A percentile compares a stretch with the other conserved stretches of the same genome.
Evolutionary conservation across 352 stramenopile species (phyloP).

Genomic region (Salisapilia sapeloensis): DNA sequence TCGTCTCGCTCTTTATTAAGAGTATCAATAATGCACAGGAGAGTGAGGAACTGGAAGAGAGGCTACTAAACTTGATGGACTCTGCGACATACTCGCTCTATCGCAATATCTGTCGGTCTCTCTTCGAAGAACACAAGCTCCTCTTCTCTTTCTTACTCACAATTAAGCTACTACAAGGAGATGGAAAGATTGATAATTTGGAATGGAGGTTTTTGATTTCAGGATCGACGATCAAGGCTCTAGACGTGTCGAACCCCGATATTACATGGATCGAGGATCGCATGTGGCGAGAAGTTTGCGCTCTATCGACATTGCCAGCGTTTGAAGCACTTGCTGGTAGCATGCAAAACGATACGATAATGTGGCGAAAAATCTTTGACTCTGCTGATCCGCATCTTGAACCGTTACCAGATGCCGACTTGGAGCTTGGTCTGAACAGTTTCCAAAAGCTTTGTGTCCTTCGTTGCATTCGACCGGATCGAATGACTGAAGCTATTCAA

Average conservation of each 20-base stretch:
- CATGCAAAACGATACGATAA: conserved; percentile 6
- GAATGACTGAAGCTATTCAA: conserved; percentile 80
- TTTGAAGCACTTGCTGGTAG: conserved; percentile 14
- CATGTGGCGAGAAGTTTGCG: conserved; percentile 19
- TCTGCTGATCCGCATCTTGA: conserved; percentile 21
- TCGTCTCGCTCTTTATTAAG: conserved; percentile 82
- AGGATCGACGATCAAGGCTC: conserved; percentile 34
- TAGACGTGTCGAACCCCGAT: conserved; percentile 67
- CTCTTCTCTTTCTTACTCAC: conserved; percentile 88
- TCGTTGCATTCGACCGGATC: conserved; percentile 59
- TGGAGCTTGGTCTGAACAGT: conserved; percentile 20
- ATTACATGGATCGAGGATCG: conserved; percentile 24
- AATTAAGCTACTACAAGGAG: conserved; percentile 70
- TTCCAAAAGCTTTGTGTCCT: conserved; percentile 78
- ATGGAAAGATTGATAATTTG: conserved; percentile 62
- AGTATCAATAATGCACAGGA: conserved; percentile 70
- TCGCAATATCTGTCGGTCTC: conserved; percentile 84
- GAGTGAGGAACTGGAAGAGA: conserved; percentile 69
- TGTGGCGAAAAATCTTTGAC: conserved; percentile 28
- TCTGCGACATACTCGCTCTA: conserved; percentile 90
- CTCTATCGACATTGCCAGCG: conserved; percentile 14
- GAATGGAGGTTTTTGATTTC: conserved; percentile 91
- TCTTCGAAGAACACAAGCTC: conserved; percentile 92
- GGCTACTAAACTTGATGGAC: conserved; percentile 80
- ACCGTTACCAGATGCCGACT: conserved; percentile 10